Evolutionary conservation across 2,329 filamentous ascomycete genomes (phyloP).

Genomic region (Coleophoma crateriformis): DNA sequence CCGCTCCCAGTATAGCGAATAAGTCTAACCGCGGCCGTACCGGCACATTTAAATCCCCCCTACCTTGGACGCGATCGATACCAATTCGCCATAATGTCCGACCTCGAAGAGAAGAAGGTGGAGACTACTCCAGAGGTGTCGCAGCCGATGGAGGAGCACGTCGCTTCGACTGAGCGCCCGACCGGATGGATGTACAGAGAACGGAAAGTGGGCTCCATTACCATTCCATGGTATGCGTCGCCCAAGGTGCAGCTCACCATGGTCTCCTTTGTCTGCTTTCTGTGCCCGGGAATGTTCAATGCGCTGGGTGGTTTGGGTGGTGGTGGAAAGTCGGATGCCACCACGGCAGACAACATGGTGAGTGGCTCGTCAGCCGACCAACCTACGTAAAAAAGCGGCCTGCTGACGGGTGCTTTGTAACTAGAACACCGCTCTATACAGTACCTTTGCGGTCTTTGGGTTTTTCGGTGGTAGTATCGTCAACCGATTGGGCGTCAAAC

Average conservation of each 20-base stretch:
- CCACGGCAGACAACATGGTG: constrained; percentile 42
- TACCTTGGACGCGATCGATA: background rate
- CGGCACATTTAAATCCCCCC: background rate
- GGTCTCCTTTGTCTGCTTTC: constrained; percentile 65
- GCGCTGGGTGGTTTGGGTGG: constrained; percentile 61
- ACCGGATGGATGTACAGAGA: constrained; percentile 64
- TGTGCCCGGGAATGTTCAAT: constrained; percentile 71
- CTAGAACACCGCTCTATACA: constrained; percentile 39
- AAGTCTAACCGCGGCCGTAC: background rate
- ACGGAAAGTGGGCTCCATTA: constrained; percentile 45
- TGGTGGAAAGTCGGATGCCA: constrained; percentile 49
- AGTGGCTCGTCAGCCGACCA: constrained; percentile 1
- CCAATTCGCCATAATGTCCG: background rate
- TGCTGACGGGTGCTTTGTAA: background rate
- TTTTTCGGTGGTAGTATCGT: constrained; percentile 72
- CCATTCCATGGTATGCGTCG: constrained; percentile 65
- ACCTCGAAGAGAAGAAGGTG: background rate
- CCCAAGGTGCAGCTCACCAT: constrained; percentile 67
- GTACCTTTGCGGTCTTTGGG: constrained; percentile 51
- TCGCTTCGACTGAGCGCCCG: constrained; percentile 29
- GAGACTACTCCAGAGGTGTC: background rate
- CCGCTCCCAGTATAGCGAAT: no score
- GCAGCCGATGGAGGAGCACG: constrained; percentile 24
- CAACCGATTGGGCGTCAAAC: constrained; percentile 67
- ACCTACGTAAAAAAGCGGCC: background rate